These are phyloP conservation scores for Thielaviopsis musarum DNA, from an alignment of 2,329 filamentous ascomycete species.

Conservation along the genomic window DNA sequence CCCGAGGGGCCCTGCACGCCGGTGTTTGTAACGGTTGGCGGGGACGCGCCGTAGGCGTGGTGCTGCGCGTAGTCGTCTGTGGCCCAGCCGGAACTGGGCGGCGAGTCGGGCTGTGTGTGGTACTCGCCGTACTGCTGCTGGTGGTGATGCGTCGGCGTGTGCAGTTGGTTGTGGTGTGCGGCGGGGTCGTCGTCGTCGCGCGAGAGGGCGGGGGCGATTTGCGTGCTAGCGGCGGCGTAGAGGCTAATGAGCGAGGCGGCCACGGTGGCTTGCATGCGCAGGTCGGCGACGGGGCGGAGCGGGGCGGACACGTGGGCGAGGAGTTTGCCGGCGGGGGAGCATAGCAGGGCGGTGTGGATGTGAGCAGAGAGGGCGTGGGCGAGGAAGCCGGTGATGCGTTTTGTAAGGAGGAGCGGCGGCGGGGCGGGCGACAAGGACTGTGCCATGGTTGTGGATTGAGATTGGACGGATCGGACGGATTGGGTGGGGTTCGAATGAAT, in stretches of 20 bases:
- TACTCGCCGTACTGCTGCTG: too few species aligned
- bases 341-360: conserved; percentile 42
- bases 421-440: conserved; percentile 22
- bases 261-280: conserved; percentile 47
- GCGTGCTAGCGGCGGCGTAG: conserved; percentile 30
- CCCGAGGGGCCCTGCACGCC: not conserved
- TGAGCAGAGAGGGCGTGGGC: conserved; percentile 38
- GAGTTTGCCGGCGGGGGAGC: conserved; percentile 43
- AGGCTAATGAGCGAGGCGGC: conserved; percentile 44
- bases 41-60: not conserved
- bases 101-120: not conserved
- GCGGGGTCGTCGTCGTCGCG: conserved; percentile 17
- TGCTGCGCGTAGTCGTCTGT: not conserved
- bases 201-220: conserved; percentile 27
- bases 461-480: too few species aligned
- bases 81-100: not conserved
- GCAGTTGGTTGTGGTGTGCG: not conserved
- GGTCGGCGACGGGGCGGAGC: conserved; percentile 33
- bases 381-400: conserved; percentile 46
- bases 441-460: conserved; percentile 17
- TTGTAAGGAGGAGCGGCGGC: conserved; percentile 46
- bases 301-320: conserved; percentile 43
- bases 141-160: not conserved
- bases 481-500: too few species aligned
- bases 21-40: not conserved